These are phyloP conservation scores for Tetradesmus lagerheimii DNA, from an alignment of 139 green algal species.

Conservation along the genomic window DNA sequence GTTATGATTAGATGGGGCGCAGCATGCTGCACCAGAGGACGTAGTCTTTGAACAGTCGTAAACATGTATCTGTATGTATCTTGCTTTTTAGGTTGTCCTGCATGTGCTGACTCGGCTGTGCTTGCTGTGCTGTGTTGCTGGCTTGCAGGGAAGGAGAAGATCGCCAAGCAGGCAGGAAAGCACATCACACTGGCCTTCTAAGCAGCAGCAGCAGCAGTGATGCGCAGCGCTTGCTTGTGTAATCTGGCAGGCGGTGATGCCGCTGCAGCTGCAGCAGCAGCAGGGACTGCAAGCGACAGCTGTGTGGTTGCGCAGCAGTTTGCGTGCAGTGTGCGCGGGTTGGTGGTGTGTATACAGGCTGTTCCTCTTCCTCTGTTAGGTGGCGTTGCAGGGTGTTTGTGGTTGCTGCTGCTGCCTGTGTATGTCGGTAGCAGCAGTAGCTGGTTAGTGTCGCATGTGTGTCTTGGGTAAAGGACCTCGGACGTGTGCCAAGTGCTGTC, in stretches of 20 bases:
- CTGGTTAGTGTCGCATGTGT: background rate
- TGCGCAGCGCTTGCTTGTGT: background rate
- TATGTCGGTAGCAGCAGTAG: background rate
- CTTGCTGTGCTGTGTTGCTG: background rate
- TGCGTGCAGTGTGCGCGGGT: background rate
- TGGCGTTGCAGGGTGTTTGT: background rate
- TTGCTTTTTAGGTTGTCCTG: too few relatives aligned
- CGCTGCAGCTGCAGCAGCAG: background rate
- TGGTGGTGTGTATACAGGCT: background rate
- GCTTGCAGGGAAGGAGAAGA: slow-evolving; percentile 36
- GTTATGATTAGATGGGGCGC: too few relatives aligned
- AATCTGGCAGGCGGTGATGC: background rate
- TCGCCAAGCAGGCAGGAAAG: background rate
- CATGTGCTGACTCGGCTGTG: background rate
- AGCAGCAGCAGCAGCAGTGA: background rate
- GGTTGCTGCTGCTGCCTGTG: background rate
- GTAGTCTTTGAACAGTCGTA: too few relatives aligned
- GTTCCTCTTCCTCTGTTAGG: background rate
- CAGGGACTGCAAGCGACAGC: background rate
- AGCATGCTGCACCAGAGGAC: too few relatives aligned
- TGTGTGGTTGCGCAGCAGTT: background rate
- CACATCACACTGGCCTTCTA: slow-evolving; percentile 19
- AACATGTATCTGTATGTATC: background rate
- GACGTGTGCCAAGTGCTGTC: background rate
- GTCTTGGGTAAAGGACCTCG: background rate